Evolutionary conservation across 352 stramenopile species (phyloP), one percentile per base, ranked within the genome.

Genomic region (Pythium apleroticum): DNA sequence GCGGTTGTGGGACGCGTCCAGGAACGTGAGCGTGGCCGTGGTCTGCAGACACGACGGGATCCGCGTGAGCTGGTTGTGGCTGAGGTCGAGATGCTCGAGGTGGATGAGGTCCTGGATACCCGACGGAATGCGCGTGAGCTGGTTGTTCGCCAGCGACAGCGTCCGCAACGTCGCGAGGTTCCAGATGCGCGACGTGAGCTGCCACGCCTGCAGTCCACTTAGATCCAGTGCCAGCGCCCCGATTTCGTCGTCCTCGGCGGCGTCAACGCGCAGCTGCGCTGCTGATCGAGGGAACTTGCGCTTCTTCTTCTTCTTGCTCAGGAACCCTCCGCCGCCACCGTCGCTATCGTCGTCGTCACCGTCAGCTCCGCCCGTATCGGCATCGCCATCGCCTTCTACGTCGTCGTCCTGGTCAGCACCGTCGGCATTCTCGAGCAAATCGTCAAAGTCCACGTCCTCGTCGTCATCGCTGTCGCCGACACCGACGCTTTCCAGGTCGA

Each of bases 11-110:
- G 78, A 80, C 11, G 76, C 84, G 43, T 81, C 63, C 31, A 90
- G 71, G 24, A 66, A 45, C 1, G 48, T 71, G 9, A 92, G 71
- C 24, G 73, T 80, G 22, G 52, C 65, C 2, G 78, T 92, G 5
- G 81, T 90, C 57, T 90, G 84, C 6, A 92, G 69, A 54, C 81
- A 88, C 14, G 81, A 86, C 5, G 84, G 84, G 3, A 92, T 65
- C 8, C 76, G 72, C 17, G 68, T 79, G 50, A 92, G 73, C 4
- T 76, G 59, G 35, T 92, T 92, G 60, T 74, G 69, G 46, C 78
- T 84, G 27, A 90, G 68, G 27, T 92, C 76, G 20, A 92, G 58
- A 43, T 78, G 61, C 55, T 86, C 61, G 12, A 93, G 66, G 27
- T 71, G 60, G 20, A 77, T 69, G 41, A 93, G 70, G 35, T 93